Conservation (phyloP, 768 basidiomycete species). For the Leccinum fibrillosum region DNA sequence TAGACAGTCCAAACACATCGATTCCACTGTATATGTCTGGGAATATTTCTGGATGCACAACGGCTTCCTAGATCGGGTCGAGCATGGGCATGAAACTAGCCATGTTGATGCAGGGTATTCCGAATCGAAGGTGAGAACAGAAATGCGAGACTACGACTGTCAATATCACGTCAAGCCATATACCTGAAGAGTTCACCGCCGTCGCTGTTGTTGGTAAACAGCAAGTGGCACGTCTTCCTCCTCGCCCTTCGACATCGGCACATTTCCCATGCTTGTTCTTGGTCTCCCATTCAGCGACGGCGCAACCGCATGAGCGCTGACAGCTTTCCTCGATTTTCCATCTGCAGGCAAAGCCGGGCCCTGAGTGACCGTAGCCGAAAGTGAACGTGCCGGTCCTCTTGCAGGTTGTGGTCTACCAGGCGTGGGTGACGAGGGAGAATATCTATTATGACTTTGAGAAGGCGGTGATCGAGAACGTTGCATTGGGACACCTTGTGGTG, state of each 20-base stretch:
- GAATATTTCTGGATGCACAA: slow-evolving; percentile 26
- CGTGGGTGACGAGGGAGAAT: slow-evolving; percentile 30
- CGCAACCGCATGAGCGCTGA: slow-evolving; percentile 60
- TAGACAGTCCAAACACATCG: slow-evolving; percentile 19
- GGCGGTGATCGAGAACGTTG: slow-evolving; percentile 59
- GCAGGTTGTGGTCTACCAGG: slow-evolving; percentile 23
- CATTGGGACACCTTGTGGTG: slow-evolving; percentile 28
- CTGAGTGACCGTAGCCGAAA: slow-evolving; percentile 61
- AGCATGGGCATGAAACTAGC: slow-evolving; percentile 6
- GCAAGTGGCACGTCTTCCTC: slow-evolving; percentile 83
- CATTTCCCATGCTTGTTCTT: slow-evolving; percentile 37
- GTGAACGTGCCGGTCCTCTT: slow-evolving; percentile 60
- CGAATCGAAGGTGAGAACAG: background rate
- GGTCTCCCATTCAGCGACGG: slow-evolving; percentile 36
- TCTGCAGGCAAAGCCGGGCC: slow-evolving; percentile 37
- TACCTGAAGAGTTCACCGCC: slow-evolving; percentile 36
- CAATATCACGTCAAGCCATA: background rate
- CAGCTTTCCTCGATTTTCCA: slow-evolving; percentile 60
- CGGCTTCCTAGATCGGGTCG: slow-evolving; percentile 24
- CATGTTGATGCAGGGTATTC: slow-evolving; percentile 5
- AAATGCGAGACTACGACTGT: background rate
- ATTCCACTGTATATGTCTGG: slow-evolving; percentile 16
- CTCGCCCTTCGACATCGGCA: slow-evolving; percentile 38
- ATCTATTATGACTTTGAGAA: slow-evolving; percentile 35
- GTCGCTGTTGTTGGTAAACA: slow-evolving; percentile 73